phyloP scores from a whole-genome alignment of 2,329 filamentous ascomycete species.

The Trichoderma asperellum region DNA sequence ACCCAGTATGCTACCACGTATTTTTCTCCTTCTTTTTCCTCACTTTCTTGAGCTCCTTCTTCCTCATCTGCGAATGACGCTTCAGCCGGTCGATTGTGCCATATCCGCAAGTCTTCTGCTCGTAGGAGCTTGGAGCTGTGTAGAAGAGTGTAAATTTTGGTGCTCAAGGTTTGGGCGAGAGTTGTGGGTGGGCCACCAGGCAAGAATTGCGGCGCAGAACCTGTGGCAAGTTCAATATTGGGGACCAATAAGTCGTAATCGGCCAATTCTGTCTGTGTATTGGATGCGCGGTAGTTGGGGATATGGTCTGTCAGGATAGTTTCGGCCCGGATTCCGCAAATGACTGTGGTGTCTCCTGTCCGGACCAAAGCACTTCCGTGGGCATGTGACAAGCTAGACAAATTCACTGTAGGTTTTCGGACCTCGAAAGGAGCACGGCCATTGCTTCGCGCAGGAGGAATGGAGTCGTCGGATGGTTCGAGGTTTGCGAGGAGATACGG shows the following conservation, averaged over 20 bases:
- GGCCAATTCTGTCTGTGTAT: constrained; percentile 53
- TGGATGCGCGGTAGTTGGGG: constrained; percentile 61
- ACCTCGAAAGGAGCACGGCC: constrained; percentile 72
- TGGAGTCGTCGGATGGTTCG: constrained; percentile 57
- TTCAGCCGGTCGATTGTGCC: constrained; percentile 59
- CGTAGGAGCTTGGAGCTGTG: constrained; percentile 71
- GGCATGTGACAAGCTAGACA: constrained; percentile 82
- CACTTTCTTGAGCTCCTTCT: constrained; percentile 46
- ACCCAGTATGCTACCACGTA: constrained; percentile 88
- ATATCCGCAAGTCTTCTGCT: constrained; percentile 72
- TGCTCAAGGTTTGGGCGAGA: constrained; percentile 82
- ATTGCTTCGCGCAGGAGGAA: constrained; percentile 71
- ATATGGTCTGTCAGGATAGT: constrained; percentile 77
- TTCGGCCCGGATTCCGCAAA: constrained; percentile 89
- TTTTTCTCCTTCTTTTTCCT: constrained; percentile 42
- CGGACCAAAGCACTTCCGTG: constrained; percentile 89
- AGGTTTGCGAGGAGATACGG: constrained; percentile 91
- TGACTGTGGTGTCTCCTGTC: constrained; percentile 87
- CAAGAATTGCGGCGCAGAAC: constrained; percentile 82
- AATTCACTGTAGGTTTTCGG: constrained; percentile 76
- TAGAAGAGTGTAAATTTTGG: constrained; percentile 75
- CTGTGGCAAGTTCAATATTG: constrained; percentile 90
- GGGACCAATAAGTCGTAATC: constrained; percentile 81
- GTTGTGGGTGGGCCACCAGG: constrained; percentile 81
- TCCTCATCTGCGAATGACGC: constrained; percentile 52